Conservation (phyloP, 2,329 filamentous ascomycete species). For the Byssochlamys sp. region DNA sequence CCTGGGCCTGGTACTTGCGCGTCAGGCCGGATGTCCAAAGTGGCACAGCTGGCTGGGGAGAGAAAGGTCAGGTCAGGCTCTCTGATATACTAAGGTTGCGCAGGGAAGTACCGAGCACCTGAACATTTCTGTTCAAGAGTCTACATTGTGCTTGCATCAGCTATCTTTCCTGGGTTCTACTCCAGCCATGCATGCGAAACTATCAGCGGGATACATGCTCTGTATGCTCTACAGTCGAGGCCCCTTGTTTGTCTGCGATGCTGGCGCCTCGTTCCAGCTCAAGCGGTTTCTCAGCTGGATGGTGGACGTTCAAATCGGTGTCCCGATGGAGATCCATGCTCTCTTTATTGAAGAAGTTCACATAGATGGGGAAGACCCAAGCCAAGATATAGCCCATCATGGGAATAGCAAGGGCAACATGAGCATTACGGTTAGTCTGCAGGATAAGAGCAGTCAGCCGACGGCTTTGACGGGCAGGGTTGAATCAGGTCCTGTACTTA, state of each 20-base stretch:
- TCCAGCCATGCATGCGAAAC: not conserved
- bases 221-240: not conserved
- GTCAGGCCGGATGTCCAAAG: constrained; percentile 66
- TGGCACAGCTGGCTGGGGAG: constrained; percentile 72
- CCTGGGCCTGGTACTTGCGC: constrained; percentile 73
- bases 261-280: constrained; percentile 8
- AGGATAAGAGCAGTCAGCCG: not conserved
- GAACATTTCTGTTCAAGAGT: too few species aligned
- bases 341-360: constrained; percentile 16
- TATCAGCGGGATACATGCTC: not conserved
- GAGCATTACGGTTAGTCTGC: constrained; percentile 14
- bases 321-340: constrained; percentile 16
- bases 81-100: constrained; percentile 48
- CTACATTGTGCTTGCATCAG: constrained; percentile 1
- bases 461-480: not conserved
- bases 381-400: constrained; percentile 17
- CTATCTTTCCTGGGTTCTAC: constrained; percentile 4
- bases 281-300: constrained; percentile 7
- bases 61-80: constrained; percentile 61
- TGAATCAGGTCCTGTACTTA: constrained; percentile 1
- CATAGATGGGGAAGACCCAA: constrained; percentile 17
- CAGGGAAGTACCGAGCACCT: constrained; percentile 1
- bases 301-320: constrained; percentile 11
- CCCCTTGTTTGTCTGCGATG: not conserved
- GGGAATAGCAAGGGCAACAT: constrained; percentile 16